Conservation (phyloP, 768 basidiomycete species). For the Nidularia sp. region DNA sequence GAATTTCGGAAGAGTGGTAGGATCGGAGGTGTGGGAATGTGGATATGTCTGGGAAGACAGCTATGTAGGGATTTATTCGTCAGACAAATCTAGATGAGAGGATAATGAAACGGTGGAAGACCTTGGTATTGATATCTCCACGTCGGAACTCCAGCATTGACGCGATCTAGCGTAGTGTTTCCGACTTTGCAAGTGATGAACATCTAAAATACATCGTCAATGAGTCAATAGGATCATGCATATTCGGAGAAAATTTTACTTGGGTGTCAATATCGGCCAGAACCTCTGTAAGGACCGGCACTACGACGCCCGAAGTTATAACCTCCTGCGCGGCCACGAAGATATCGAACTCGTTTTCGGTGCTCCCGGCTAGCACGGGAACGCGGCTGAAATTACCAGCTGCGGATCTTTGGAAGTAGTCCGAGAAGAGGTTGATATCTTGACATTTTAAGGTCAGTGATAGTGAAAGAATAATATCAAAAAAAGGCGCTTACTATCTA, state of each 20-base stretch:
- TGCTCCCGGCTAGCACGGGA: slow-evolving; percentile 24
- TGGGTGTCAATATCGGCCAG: slow-evolving; percentile 23
- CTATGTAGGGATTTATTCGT: slow-evolving; percentile 8
- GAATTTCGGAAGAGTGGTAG: slow-evolving; percentile 34
- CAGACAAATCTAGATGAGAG: too few relatives aligned
- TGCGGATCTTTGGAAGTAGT: slow-evolving; percentile 17
- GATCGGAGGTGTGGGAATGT: slow-evolving; percentile 26
- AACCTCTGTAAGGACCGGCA: slow-evolving; percentile 23
- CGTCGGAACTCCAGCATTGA: slow-evolving; percentile 19
- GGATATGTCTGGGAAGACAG: slow-evolving; percentile 31
- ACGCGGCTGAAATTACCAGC: slow-evolving; percentile 24
- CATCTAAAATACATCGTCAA: slow-evolving; percentile 6
- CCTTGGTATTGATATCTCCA: slow-evolving; percentile 26
- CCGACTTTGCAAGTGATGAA: slow-evolving; percentile 26
- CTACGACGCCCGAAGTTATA: slow-evolving; percentile 15
- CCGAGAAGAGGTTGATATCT: slow-evolving; percentile 29
- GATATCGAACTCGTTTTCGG: slow-evolving; percentile 28
- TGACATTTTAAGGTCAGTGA: background rate
- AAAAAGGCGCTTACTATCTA: slow-evolving; percentile 21
- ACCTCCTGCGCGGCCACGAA: slow-evolving; percentile 23
- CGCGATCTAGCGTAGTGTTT: slow-evolving; percentile 18
- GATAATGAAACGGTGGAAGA: background rate
- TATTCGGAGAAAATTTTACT: slow-evolving; percentile 9
- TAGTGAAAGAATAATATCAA: background rate
- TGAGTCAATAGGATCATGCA: background rate